A percentile compares a stretch with the other conserved stretches of the same genome.
These are phyloP conservation scores for Zygoascus biomembranicola DNA, from an alignment of 805 yeast genomes.

Conservation along the genomic window DNA sequence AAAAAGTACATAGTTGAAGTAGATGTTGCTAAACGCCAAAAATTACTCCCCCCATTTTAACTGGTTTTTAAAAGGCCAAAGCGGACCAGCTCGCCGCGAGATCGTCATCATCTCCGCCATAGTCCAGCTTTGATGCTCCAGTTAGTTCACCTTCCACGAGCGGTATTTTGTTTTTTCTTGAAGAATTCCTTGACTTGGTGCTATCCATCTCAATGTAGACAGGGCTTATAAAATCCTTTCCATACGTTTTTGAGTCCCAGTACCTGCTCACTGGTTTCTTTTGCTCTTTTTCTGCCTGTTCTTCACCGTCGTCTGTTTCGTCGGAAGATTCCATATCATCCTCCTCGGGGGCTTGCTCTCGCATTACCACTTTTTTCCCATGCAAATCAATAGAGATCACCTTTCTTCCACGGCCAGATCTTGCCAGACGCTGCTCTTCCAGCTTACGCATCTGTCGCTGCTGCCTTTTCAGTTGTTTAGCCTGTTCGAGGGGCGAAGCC, in stretches of 20 bases:
- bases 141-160: neutral
- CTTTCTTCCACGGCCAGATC: conserved; percentile 66
- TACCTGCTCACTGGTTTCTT: conserved; percentile 1
- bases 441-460: conserved; percentile 63
- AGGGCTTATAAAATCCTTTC: conserved; percentile 15
- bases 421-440: conserved; percentile 47
- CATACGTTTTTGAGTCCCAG: conserved; percentile 15
- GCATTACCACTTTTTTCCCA: conserved; percentile 59
- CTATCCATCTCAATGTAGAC: neutral
- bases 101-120: conserved; percentile 6
- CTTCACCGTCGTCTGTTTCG: conserved; percentile 16
- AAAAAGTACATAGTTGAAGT: neutral
- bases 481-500: conserved; percentile 80
- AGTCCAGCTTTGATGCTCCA: neutral
- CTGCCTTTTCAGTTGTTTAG: conserved; percentile 76
- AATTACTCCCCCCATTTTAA: neutral
- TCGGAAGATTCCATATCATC: conserved; percentile 1
- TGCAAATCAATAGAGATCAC: conserved; percentile 70
- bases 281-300: neutral
- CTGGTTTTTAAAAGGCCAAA: neutral
- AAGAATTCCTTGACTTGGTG: neutral
- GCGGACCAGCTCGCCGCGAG: neutral
- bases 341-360: conserved; percentile 12
- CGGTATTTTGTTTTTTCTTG: neutral
- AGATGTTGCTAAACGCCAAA: neutral